A percentile compares a stretch with the other conserved stretches of the same genome.
Conservation (phyloP, 306 rosid genomes). For the Cucumis sativus region Cucumber_9930_V3 NC_026661.2:673501-674000, state of each 20-base stretch:
- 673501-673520: background rate
- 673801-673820: background rate
- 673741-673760: background rate
- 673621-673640: background rate
- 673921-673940: background rate
- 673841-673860: background rate
- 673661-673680: background rate
- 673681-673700: background rate
- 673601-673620: constrained; percentile 5
- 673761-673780: background rate
- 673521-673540: background rate
- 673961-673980: background rate
- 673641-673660: background rate
- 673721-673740: background rate
- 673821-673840: background rate
- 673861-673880: background rate
- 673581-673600: background rate
- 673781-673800: background rate
- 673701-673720: background rate
- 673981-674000: background rate
- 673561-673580: background rate
- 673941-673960: background rate
- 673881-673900: background rate
- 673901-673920: background rate
- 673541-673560: background rate